These are phyloP conservation scores for Hypericum perforatum DNA, from an alignment of 345 rosid species.

Conservation along the genomic window DNA sequence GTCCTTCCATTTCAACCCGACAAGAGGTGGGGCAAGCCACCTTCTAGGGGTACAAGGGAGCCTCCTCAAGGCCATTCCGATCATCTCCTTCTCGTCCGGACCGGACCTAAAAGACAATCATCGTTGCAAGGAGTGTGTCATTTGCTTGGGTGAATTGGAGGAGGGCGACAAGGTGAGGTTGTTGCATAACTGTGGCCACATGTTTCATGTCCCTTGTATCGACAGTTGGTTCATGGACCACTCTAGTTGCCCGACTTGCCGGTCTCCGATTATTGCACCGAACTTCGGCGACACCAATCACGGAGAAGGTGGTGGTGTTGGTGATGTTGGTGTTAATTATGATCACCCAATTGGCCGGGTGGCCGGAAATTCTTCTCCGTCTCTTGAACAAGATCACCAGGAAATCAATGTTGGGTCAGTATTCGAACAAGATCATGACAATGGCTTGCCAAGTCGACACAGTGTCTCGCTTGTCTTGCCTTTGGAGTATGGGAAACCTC, in stretches of 20 bases:
- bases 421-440: no score
- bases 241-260: conserved; percentile 56
- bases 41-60: conserved; percentile 22
- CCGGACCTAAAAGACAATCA: conserved; percentile 10
- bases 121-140: conserved; percentile 27
- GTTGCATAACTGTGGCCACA: conserved; percentile 59
- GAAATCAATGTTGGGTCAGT: no score
- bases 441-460: no score
- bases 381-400: no score
- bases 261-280: conserved; percentile 19
- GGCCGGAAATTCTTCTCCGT: no score
- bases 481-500: no score
- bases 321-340: no score
- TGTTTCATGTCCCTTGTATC: conserved; percentile 61
- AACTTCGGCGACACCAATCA: no score
- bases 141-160: conserved; percentile 42
- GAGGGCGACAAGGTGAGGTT: conserved; percentile 46
- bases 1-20: neutral
- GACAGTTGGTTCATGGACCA: conserved; percentile 61
- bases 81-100: conserved; percentile 4
- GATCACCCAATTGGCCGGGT: no score
- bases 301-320: no score
- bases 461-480: no score
- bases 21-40: neutral
- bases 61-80: conserved; percentile 32